Percentiles rank a stretch among this genome's conserved stretches.
Evolutionary conservation across 257 asterid genomes (phyloP).

Genomic region (Datura wrightii): DNA sequence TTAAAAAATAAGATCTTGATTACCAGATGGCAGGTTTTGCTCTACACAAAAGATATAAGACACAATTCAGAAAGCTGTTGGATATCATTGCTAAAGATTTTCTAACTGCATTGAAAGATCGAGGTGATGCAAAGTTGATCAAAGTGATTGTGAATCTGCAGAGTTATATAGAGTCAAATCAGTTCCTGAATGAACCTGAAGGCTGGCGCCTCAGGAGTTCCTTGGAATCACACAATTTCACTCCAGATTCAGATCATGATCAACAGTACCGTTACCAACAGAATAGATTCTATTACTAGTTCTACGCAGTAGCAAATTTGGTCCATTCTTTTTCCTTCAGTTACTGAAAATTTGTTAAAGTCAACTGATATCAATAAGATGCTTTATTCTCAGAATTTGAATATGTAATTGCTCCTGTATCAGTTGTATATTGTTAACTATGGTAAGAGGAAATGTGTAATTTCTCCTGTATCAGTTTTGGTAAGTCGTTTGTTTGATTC

Average conservation of each 20-base stretch:
- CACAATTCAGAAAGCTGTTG: conserved; percentile 71
- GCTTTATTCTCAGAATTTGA: not conserved
- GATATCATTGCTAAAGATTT: conserved; percentile 55
- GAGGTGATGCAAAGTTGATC: conserved; percentile 51
- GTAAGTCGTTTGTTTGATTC: not conserved
- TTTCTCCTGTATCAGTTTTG: not conserved
- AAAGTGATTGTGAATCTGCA: conserved; percentile 46
- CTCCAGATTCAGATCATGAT: conserved; percentile 24
- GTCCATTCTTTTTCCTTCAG: not conserved
- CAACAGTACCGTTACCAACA: conserved; percentile 25
- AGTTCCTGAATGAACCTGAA: conserved; percentile 67
- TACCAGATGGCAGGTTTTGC: conserved; percentile 81
- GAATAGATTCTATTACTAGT: not conserved
- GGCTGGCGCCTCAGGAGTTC: conserved; percentile 56
- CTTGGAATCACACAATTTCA: conserved; percentile 47
- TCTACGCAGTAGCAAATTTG: not conserved
- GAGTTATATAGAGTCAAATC: conserved; percentile 61
- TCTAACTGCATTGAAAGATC: conserved; percentile 51
- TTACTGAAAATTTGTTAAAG: not conserved
- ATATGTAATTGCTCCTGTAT: not conserved
- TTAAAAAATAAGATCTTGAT: conserved; percentile 31
- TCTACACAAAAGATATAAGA: conserved; percentile 56
- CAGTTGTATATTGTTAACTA: not conserved
- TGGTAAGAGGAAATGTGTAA: not conserved
- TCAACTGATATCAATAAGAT: not conserved